Evolutionary conservation across 495 filamentous ascomycete species (phyloP), one percentile per base, ranked within the genome.

Genomic region (Trichoderma erinaceum): DNA sequence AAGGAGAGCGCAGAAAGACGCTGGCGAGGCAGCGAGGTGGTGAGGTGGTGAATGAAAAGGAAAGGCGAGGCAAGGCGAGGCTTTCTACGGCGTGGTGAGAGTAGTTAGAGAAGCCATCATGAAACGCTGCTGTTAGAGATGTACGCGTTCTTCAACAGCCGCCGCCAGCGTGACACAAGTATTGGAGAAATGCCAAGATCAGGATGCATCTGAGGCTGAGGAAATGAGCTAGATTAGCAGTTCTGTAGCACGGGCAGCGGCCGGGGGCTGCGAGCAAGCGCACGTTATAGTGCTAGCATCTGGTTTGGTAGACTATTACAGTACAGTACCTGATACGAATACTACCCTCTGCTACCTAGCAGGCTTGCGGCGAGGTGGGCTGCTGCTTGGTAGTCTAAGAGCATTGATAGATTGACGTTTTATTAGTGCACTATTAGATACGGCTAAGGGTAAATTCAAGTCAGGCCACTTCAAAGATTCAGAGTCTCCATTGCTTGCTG

Each of bases 201-300:
- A 16, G 23, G 27, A 61, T 61, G 23, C 56, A 29, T 61, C 56
- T 61, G 56, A 61, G 56, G 56, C 56, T 61, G 56, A 61, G 56
- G 56, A 61, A 27, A 61, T n/a, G 48, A 38, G 35, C 35, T 12
- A 13, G 52, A 29, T 15, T 52, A 52, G 48, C 48, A 29, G 35
- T 38, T 38, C 35, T 38, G 35, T 6, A 56, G 56, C 23, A 61
- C 15, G 12, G 12, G 27, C 23, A 61, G 56, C 56, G 56, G 32
- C 56, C 27, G 25, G 50, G 50, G 50, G 50, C 50, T 16, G 21
- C 18, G 21, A 11, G 18, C 50, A 46, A 18, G 43, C 18, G 43
- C 3, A 16, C 18, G 10, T 46, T 46, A 15, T 46, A 18, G 43
- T 46, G 43, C 50, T 56, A 56, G 50, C 21, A 11, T 56, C 48